phyloP scores from a whole-genome alignment of 805 yeast species.

The Komagataella populi region DNA sequence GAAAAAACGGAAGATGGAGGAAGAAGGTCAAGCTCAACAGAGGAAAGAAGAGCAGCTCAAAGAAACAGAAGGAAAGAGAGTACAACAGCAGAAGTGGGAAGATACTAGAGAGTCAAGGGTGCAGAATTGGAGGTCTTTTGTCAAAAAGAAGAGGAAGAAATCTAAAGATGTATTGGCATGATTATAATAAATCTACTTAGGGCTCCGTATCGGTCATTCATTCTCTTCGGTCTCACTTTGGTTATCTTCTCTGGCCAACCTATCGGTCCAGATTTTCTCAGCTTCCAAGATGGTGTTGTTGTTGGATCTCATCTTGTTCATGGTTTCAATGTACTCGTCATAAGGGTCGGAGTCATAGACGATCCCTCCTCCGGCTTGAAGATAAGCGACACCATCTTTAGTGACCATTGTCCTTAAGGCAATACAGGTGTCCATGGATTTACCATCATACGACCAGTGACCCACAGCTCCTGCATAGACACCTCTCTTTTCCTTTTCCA shows the following conservation, averaged over 20 bases:
- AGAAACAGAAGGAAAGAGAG: slow-evolving; percentile 14
- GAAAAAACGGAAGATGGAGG: slow-evolving; percentile 24
- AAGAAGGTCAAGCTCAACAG: slow-evolving; percentile 23
- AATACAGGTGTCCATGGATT: slow-evolving; percentile 93
- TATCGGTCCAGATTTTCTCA: slow-evolving; percentile 60
- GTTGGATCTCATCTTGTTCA: slow-evolving; percentile 95
- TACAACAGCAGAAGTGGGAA: slow-evolving; percentile 43
- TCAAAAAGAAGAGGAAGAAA: slow-evolving; percentile 32
- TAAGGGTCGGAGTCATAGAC: slow-evolving; percentile 90
- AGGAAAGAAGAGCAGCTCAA: slow-evolving; percentile 16
- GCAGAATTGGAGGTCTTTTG: slow-evolving; percentile 42
- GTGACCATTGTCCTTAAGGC: slow-evolving; percentile 95
- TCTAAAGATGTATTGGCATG: slow-evolving; percentile 28
- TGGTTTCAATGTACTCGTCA: slow-evolving; percentile 91
- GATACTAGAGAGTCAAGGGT: slow-evolving; percentile 44
- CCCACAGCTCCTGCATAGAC: slow-evolving; percentile 99
- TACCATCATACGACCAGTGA: slow-evolving; percentile 93
- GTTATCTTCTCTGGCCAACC: slow-evolving; percentile 12
- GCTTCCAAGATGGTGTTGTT: slow-evolving; percentile 86
- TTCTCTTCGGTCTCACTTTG: slow-evolving; percentile 13
- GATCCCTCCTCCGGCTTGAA: slow-evolving; percentile 99
- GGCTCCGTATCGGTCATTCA: not conserved
- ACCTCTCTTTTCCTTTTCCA: slow-evolving; percentile 88
- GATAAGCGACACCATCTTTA: slow-evolving; percentile 79
- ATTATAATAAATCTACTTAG: not conserved